phyloP scores from a whole-genome alignment of 1,139 yeast species.

The Yamadazyma songkhlaensis region DNA sequence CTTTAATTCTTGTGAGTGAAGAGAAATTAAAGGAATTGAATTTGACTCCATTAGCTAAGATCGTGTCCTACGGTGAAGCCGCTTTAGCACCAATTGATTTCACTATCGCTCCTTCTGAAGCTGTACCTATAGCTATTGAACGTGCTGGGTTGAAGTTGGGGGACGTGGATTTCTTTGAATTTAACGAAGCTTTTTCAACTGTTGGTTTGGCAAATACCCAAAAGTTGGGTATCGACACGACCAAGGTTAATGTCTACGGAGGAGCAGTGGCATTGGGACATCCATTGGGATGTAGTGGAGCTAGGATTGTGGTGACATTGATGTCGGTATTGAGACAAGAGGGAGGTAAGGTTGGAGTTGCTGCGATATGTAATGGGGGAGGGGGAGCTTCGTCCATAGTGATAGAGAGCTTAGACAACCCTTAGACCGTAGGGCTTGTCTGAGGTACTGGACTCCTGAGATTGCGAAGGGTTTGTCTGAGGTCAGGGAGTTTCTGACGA shows the following conservation, averaged over 20 bases:
- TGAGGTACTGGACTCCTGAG: no score
- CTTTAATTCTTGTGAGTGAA: slow-evolving; percentile 81
- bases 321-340: slow-evolving; percentile 73
- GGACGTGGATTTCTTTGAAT: slow-evolving; percentile 78
- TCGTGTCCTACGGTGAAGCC: slow-evolving; percentile 96
- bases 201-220: slow-evolving; percentile 90
- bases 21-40: slow-evolving; percentile 77
- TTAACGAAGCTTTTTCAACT: slow-evolving; percentile 97
- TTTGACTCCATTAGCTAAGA: slow-evolving; percentile 81
- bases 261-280: slow-evolving; percentile 98
- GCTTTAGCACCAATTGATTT: slow-evolving; percentile 91
- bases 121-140: slow-evolving; percentile 91
- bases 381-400: slow-evolving; percentile 80
- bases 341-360: slow-evolving; percentile 86
- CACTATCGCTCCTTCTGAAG: slow-evolving; percentile 91
- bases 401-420: no score
- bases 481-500: neutral
- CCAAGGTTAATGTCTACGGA: slow-evolving; percentile 89
- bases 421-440: no score
- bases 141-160: slow-evolving; percentile 63
- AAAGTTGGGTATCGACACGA: slow-evolving; percentile 59
- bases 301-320: slow-evolving; percentile 87
- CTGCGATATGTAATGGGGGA: slow-evolving; percentile 97
- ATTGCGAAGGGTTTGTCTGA: no score
- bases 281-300: slow-evolving; percentile 97